Conservation (phyloP, 495 filamentous ascomycete genomes). For the Talaromyces trachyspermus region DNA sequence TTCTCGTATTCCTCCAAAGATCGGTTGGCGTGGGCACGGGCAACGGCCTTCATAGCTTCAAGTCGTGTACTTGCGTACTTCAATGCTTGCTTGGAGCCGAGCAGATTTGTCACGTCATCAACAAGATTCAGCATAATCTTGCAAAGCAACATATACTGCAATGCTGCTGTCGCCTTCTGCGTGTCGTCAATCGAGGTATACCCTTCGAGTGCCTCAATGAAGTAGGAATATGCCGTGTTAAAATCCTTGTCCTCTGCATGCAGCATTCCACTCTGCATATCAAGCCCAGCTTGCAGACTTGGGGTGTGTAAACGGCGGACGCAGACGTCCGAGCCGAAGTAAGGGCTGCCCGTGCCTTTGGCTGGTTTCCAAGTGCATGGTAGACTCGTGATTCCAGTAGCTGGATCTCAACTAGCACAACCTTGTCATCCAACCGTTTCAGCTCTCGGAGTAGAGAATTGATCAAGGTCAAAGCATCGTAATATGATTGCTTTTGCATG, state of each 20-base stretch:
- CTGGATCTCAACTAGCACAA: conserved; percentile 97
- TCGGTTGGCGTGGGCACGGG: conserved; percentile 87
- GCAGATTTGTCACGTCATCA: conserved; percentile 88
- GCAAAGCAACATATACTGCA: conserved; percentile 99
- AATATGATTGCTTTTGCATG: conserved; percentile 94
- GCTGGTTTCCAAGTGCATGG: conserved; percentile 91
- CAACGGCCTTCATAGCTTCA: conserved; percentile 98
- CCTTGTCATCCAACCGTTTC: conserved; percentile 96
- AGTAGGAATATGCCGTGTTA: conserved; percentile 96
- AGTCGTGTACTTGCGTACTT: conserved; percentile 91
- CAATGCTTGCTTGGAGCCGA: conserved; percentile 89
- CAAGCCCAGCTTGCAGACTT: conserved; percentile 86
- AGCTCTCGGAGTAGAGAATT: conserved; percentile 91
- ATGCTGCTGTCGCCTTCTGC: conserved; percentile 74
- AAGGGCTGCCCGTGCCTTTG: conserved; percentile 91
- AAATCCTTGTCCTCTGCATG: conserved; percentile 99
- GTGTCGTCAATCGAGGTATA: conserved; percentile 89
- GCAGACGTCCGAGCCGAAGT: conserved; percentile 91
- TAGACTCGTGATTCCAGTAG: conserved; percentile 94
- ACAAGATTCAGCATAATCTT: conserved; percentile 98
- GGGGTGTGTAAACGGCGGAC: conserved; percentile 97
- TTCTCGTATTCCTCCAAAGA: conserved; percentile 94
- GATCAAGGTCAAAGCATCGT: conserved; percentile 93
- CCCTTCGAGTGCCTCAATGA: conserved; percentile 96
- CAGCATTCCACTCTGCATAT: conserved; percentile 98